Evolutionary conservation across 192 early-diverging fungal species (phyloP).

Genomic region (Chytriomyces sp.): DNA sequence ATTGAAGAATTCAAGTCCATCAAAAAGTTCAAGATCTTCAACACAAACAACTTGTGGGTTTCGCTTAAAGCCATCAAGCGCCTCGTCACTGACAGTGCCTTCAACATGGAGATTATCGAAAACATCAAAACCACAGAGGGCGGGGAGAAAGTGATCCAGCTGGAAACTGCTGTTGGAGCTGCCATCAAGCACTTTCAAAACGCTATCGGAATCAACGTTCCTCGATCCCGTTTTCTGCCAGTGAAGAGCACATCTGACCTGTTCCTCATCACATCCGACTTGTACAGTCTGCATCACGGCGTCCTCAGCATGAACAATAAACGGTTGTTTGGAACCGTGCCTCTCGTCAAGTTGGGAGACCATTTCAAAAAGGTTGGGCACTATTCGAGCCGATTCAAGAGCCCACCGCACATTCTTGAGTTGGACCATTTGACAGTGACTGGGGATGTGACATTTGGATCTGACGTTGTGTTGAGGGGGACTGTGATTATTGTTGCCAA

Average conservation of each 20-base stretch:
- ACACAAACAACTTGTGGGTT: conserved; percentile 77
- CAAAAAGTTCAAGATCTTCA: conserved; percentile 99
- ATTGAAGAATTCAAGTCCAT: conserved; percentile 97
- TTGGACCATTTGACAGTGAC: conserved; percentile 98
- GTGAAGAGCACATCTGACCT: conserved; percentile 99
- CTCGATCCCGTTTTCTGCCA: conserved; percentile 94
- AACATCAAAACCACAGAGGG: conserved; percentile 94
- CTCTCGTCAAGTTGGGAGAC: conserved; percentile 95
- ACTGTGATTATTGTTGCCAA: conserved; percentile 99
- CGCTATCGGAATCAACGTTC: conserved; percentile 96
- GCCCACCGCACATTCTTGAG: conserved; percentile 93
- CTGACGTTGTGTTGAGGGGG: conserved; percentile 81
- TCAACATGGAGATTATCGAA: conserved; percentile 94
- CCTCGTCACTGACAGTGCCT: conserved; percentile 74
- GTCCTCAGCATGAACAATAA: conserved; percentile 91
- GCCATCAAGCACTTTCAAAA: conserved; percentile 97
- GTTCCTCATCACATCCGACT: conserved; percentile 94
- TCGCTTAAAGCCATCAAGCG: conserved; percentile 64
- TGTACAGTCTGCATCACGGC: conserved; percentile 93
- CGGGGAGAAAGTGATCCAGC: conserved; percentile 96
- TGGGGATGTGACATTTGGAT: conserved; percentile 96
- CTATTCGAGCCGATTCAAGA: conserved; percentile 90
- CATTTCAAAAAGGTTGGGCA: conserved; percentile 96
- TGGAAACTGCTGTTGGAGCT: conserved; percentile 99
- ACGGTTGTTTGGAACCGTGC: conserved; percentile 89